Evolutionary conservation across 2,329 filamentous ascomycete genomes (phyloP).

Genomic region (Ramularia endophylla): DNA sequence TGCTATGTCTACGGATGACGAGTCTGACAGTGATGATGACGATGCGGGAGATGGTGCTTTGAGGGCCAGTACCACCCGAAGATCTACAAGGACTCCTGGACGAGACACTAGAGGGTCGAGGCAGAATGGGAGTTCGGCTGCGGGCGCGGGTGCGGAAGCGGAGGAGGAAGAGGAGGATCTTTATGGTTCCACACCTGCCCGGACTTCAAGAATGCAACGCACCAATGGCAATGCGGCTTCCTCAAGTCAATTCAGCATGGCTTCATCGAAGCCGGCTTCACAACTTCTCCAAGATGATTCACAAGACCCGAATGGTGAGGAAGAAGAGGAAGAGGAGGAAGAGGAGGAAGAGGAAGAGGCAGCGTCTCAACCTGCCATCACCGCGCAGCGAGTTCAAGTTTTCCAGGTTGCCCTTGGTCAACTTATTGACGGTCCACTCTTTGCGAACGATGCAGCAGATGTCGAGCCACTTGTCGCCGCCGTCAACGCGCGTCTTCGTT

Average conservation of each 20-base stretch:
- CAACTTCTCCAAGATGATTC: conserved; percentile 56
- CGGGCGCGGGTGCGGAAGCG: conserved; percentile 41
- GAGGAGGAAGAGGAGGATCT: conserved; percentile 52
- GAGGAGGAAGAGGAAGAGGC: conserved; percentile 31
- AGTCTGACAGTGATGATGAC: conserved; percentile 52
- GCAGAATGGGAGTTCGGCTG: conserved; percentile 24
- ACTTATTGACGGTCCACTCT: conserved; percentile 74
- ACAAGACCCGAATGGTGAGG: conserved; percentile 37
- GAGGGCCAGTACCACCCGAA: conserved; percentile 20
- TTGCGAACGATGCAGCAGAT: conserved; percentile 76
- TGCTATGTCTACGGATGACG: conserved; percentile 50
- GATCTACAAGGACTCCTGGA: conserved; percentile 24
- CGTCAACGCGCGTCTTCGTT: conserved; percentile 67
- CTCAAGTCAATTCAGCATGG: conserved; percentile 60
- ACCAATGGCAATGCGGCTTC: conserved; percentile 33
- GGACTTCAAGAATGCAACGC: conserved; percentile 21
- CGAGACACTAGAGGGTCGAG: conserved; percentile 18
- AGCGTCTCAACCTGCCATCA: conserved; percentile 46
- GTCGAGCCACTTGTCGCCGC: conserved; percentile 68
- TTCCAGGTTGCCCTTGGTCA: conserved; percentile 82
- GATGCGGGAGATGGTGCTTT: conserved; percentile 40
- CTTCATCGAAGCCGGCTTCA: conserved; percentile 72
- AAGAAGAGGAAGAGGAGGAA: conserved; percentile 25
- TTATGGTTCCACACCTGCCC: conserved; percentile 37
- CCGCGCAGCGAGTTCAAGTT: conserved; percentile 56